Evolutionary conservation across 2,329 filamentous ascomycete genomes (phyloP).

Genomic region (Trichoderma hamatum): DNA sequence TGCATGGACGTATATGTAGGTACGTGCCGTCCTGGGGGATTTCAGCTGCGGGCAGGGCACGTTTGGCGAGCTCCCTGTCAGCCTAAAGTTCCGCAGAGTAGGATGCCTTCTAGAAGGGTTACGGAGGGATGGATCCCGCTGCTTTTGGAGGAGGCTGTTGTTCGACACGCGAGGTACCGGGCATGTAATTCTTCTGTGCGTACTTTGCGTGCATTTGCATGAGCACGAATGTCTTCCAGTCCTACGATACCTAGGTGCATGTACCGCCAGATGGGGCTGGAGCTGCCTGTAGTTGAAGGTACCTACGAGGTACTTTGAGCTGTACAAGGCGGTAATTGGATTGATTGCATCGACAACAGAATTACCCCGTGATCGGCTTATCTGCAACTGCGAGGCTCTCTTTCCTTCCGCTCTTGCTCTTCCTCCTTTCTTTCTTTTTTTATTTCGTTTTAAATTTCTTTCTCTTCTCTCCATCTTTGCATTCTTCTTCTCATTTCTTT

Average conservation of each 20-base stretch:
- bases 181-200: background rate
- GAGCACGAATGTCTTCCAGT: background rate
- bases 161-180: background rate
- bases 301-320: background rate
- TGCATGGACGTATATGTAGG: background rate
- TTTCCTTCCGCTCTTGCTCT: background rate
- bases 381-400: background rate
- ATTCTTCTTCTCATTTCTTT: no score
- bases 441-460: background rate
- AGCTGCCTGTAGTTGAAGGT: background rate
- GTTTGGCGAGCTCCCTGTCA: background rate
- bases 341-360: background rate
- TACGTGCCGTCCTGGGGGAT: background rate
- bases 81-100: background rate
- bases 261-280: background rate
- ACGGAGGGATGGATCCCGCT: background rate
- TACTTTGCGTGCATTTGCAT: background rate
- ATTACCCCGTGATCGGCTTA: background rate
- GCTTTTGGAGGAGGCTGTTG: background rate
- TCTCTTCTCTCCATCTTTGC: no score
- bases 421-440: background rate
- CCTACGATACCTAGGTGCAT: no score
- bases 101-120: background rate
- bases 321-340: background rate
- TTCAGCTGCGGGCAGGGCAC: background rate